Conservation (phyloP, 106 monocot species). For the Dendrobium chrysotoxum region DNA sequence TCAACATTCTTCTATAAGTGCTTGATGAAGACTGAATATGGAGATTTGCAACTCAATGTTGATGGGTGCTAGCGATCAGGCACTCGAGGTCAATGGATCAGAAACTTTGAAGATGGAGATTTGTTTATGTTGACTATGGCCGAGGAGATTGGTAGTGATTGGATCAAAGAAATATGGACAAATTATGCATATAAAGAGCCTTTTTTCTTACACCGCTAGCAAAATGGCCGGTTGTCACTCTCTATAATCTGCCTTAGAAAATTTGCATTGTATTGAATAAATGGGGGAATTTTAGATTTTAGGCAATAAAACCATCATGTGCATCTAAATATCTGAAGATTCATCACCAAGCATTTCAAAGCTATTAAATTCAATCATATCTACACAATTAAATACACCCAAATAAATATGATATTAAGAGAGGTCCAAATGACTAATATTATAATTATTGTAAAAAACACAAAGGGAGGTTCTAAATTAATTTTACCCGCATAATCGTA, state of each 20-base stretch:
- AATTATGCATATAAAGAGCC: neutral
- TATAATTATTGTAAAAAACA: neutral
- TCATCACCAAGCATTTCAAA: neutral
- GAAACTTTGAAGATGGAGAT: too few relatives aligned
- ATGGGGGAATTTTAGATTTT: neutral
- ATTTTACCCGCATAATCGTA: neutral
- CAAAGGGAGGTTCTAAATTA: neutral
- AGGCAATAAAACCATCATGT: neutral
- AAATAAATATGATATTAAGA: neutral
- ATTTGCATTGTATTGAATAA: neutral
- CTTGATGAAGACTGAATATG: too few relatives aligned
- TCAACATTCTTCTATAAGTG: too few relatives aligned
- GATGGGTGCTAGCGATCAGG: too few relatives aligned
- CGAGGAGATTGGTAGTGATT: too few relatives aligned
- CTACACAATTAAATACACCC: neutral
- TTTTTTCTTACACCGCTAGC: neutral
- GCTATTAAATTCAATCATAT: neutral
- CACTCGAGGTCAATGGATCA: too few relatives aligned
- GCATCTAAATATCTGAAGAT: neutral
- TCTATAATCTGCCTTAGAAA: neutral
- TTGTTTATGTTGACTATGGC: too few relatives aligned
- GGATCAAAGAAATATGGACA: neutral
- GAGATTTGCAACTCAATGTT: too few relatives aligned
- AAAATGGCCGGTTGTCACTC: neutral
- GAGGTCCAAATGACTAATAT: neutral